Base-by-base conservation (phyloP, 805 yeast genomes). In the Metschnikowia henanensis region DNA sequence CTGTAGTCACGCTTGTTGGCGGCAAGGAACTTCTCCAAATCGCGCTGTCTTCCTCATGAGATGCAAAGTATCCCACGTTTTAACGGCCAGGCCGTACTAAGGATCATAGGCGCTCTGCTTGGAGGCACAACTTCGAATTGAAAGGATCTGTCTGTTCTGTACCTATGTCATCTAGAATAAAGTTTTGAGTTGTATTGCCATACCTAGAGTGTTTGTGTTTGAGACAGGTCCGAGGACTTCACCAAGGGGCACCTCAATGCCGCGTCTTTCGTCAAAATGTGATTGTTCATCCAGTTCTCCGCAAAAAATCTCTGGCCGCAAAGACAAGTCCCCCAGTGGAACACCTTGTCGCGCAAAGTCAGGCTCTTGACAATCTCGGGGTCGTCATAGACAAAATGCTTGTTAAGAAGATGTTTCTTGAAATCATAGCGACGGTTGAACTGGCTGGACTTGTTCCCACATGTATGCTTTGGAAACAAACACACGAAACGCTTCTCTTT, bases 361-460 rank as follows among this genome's bases (percentile, higher is more conserved):
- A 76, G 77, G 43, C 71, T 60, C 32, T 68, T 66, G 39, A 72
- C 71, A 9, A 72, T 70, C 29, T 62, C 56, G 4, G 66, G 65
- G 45, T 77, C 68, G 50, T 79, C 82, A 56, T 80, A 81, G 36
- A 58, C 59, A 56, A 82, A 82, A 51, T 82, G 88, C 40, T 75
- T 66, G 56, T 81, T 83, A 31, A 82, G 62, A 41, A 82, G 60
- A 56, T 82, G 88, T 55, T 82, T 82, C 56, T 82, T 82, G 66
- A 68, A 80, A 58, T 82, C 88, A 58, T 82, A 82, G 5, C 84
- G 84, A 37, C 88, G 66, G 61, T 82, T 82, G 65, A 82, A 82
- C 53, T 69, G 77, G 22, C 85, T 82, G 12, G 81, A 70, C 53
- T 75, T 79, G 57, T 81, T 87, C 3, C 72, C 62, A 56, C 87